These are phyloP conservation scores for Arachnomyces sp. DNA, from an alignment of 2,329 filamentous ascomycete genomes.

Conservation along the genomic window DNA sequence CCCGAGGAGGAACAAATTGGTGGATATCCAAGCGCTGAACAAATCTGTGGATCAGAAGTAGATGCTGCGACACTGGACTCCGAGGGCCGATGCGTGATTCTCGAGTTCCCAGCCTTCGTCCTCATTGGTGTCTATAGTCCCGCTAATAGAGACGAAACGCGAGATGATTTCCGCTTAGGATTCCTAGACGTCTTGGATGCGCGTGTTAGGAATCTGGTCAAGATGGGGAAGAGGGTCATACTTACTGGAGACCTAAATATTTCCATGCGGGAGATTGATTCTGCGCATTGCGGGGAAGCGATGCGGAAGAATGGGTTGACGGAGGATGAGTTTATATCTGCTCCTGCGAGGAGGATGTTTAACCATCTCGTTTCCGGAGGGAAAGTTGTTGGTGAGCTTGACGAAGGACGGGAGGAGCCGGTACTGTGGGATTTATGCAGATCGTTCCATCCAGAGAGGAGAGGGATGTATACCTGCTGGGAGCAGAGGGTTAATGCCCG, in stretches of 20 bases:
- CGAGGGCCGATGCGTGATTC: constrained; percentile 80
- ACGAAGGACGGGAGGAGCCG: constrained; percentile 60
- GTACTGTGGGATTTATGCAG: constrained; percentile 79
- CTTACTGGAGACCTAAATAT: constrained; percentile 88
- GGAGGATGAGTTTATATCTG: constrained; percentile 62
- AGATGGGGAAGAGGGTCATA: constrained; percentile 74
- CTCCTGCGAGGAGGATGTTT: constrained; percentile 66
- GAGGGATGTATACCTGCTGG: constrained; percentile 96
- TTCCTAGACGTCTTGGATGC: constrained; percentile 75
- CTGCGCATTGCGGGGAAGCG: constrained; percentile 62
- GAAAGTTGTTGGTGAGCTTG: constrained; percentile 56
- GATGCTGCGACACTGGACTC: constrained; percentile 72
- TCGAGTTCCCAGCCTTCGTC: constrained; percentile 93
- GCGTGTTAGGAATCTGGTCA: constrained; percentile 73
- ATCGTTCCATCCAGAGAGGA: constrained; percentile 66
- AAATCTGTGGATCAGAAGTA: constrained; percentile 53
- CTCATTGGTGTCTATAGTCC: constrained; percentile 88
- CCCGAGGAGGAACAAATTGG: constrained; percentile 70
- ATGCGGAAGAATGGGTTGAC: constrained; percentile 62
- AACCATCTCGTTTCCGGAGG: constrained; percentile 77
- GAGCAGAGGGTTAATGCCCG: constrained; percentile 90
- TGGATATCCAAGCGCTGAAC: constrained; percentile 67
- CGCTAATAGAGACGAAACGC: constrained; percentile 73
- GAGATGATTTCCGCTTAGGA: constrained; percentile 71
- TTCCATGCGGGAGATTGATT: constrained; percentile 59